Evolutionary conservation across 1,284 basidiomycete species (phyloP).

Genomic region (Leucoagaricus sp.): DNA sequence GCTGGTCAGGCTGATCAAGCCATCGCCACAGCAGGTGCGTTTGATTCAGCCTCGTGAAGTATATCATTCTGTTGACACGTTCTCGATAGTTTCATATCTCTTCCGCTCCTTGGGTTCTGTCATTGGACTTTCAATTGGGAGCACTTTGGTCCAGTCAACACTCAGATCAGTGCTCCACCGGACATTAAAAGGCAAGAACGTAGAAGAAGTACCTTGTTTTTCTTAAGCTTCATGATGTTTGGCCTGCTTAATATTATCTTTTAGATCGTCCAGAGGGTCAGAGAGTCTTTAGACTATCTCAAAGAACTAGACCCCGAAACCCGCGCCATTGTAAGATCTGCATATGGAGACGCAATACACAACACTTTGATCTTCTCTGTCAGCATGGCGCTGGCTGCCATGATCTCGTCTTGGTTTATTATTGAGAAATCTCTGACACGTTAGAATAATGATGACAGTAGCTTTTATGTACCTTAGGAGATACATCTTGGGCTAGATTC

Average conservation of each 20-base stretch:
- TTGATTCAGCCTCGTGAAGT: background rate
- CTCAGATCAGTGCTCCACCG: slow-evolving; percentile 45
- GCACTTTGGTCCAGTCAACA: slow-evolving; percentile 52
- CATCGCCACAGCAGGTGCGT: slow-evolving; percentile 59
- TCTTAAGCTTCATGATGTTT: background rate
- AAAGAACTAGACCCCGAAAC: slow-evolving; percentile 47
- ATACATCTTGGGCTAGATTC: too few relatives aligned
- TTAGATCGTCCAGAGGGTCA: slow-evolving; percentile 54
- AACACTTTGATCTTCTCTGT: slow-evolving; percentile 49
- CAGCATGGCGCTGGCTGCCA: slow-evolving; percentile 37
- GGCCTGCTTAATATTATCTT: background rate
- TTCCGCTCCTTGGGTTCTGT: slow-evolving; percentile 66
- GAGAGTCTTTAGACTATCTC: slow-evolving; percentile 56
- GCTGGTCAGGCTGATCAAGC: slow-evolving; percentile 62
- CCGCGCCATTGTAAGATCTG: slow-evolving; percentile 42
- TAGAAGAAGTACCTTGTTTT: slow-evolving; percentile 45
- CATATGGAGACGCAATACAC: slow-evolving; percentile 53
- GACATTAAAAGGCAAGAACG: slow-evolving; percentile 42
- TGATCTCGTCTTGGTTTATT: slow-evolving; percentile 50
- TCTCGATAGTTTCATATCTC: slow-evolving; percentile 57
- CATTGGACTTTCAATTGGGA: slow-evolving; percentile 54
- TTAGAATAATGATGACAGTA: background rate
- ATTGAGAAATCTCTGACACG: slow-evolving; percentile 45
- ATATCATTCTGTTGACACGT: background rate
- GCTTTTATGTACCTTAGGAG: too few relatives aligned